Evolutionary conservation across 768 basidiomycete genomes (phyloP).

Genomic region (Tylopilus felleus): DNA sequence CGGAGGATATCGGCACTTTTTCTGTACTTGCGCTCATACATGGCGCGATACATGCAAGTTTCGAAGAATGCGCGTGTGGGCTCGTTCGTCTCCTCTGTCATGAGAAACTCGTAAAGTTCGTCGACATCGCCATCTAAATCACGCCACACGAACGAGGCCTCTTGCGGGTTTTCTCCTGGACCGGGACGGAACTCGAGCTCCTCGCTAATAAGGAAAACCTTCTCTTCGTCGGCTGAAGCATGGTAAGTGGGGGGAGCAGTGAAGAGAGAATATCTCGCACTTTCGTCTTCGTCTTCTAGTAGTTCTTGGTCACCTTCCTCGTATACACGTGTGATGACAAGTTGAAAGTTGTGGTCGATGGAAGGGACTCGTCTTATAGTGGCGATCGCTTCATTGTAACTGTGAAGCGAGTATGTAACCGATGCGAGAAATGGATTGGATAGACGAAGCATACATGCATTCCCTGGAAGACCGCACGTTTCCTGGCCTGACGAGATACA

Average conservation of each 20-base stretch:
- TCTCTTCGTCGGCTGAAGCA: slow-evolving; percentile 83
- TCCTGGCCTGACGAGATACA: slow-evolving; percentile 88
- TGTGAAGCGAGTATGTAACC: slow-evolving; percentile 31
- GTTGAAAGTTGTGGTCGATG: slow-evolving; percentile 77
- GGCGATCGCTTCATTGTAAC: slow-evolving; percentile 94
- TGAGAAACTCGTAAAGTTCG: slow-evolving; percentile 92
- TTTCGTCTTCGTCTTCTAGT: slow-evolving; percentile 90
- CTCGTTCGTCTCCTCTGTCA: slow-evolving; percentile 65
- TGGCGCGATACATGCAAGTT: slow-evolving; percentile 90
- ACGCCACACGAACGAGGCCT: slow-evolving; percentile 85
- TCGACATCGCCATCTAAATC: slow-evolving; percentile 90
- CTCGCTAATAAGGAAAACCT: slow-evolving; percentile 86
- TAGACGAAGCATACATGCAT: slow-evolving; percentile 75
- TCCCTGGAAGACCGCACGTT: slow-evolving; percentile 89
- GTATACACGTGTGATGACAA: slow-evolving; percentile 94
- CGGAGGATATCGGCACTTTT: slow-evolving; percentile 61
- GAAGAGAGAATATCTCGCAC: slow-evolving; percentile 38
- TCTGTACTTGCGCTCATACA: slow-evolving; percentile 92
- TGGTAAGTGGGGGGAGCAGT: slow-evolving; percentile 3
- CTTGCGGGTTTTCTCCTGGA: slow-evolving; percentile 64
- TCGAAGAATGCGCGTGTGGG: slow-evolving; percentile 89
- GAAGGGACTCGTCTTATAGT: slow-evolving; percentile 84
- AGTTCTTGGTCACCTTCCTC: slow-evolving; percentile 96
- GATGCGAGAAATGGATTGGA: background rate
- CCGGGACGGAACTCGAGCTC: slow-evolving; percentile 84